Evolutionary conservation across 768 basidiomycete genomes (phyloP).

Genomic region (Leucocoprinus sp.): DNA sequence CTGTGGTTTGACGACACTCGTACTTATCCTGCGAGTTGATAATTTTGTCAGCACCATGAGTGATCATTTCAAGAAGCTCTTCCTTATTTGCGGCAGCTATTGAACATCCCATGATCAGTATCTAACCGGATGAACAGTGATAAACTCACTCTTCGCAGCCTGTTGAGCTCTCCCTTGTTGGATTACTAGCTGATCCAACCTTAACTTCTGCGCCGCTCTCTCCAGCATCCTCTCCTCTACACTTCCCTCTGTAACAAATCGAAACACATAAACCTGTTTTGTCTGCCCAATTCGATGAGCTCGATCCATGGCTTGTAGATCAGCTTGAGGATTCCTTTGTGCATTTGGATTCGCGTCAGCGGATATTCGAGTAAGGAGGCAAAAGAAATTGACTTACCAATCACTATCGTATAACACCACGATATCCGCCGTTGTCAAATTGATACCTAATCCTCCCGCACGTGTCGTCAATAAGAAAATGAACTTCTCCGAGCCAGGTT

Average conservation of each 20-base stretch:
- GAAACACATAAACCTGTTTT: conserved; percentile 94
- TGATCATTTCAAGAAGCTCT: conserved; percentile 95
- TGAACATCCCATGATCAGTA: conserved; percentile 1
- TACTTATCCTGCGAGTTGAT: conserved; percentile 75
- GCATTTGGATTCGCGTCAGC: not conserved
- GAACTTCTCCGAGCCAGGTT: conserved; percentile 88
- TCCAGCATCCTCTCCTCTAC: conserved; percentile 96
- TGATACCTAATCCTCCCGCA: conserved; percentile 95
- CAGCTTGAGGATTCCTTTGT: conserved; percentile 95
- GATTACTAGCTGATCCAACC: conserved; percentile 93
- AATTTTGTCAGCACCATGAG: conserved; percentile 95
- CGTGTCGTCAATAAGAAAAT: conserved; percentile 95
- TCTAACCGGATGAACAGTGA: not conserved
- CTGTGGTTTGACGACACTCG: conserved; percentile 18
- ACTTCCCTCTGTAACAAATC: conserved; percentile 94
- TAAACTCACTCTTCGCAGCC: conserved; percentile 58
- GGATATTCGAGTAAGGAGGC: not conserved
- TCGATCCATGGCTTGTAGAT: conserved; percentile 97
- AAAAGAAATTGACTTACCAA: conserved; percentile 47
- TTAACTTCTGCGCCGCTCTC: conserved; percentile 89
- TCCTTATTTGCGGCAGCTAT: conserved; percentile 94
- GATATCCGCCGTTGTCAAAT: conserved; percentile 88
- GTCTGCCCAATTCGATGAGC: conserved; percentile 96
- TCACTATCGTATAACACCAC: conserved; percentile 96
- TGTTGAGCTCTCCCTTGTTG: conserved; percentile 87